phyloP scores from a whole-genome alignment of 805 yeast genomes.

The Metschnikowia kunwiensis region DNA sequence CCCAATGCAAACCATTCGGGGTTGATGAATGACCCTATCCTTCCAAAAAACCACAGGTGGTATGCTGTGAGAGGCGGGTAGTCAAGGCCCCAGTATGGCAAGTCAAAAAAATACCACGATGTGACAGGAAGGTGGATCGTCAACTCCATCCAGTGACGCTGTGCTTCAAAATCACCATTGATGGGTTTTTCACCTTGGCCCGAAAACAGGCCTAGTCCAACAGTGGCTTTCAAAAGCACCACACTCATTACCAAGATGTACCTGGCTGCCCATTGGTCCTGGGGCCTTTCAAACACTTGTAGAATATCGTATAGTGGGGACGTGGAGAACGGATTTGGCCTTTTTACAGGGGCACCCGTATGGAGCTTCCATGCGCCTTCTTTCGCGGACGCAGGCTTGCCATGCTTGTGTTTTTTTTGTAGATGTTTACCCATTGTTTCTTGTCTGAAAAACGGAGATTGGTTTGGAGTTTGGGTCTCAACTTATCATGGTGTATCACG shows the following conservation, averaged over 20 bases:
- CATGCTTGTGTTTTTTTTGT: too few relatives aligned
- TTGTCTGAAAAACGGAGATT: too few relatives aligned
- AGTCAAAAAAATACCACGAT: slow-evolving; percentile 86
- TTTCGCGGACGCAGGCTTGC: too few relatives aligned
- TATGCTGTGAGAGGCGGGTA: slow-evolving; percentile 96
- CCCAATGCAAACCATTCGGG: slow-evolving; percentile 74
- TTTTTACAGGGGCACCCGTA: too few relatives aligned
- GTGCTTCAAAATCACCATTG: slow-evolving; percentile 97
- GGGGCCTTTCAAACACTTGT: slow-evolving; percentile 75
- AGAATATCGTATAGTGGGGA: slow-evolving; percentile 71
- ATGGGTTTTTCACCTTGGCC: slow-evolving; percentile 72
- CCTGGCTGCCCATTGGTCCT: slow-evolving; percentile 87
- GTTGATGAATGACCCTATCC: slow-evolving; percentile 61
- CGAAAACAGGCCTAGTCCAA: slow-evolving; percentile 85
- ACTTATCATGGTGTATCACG: too few relatives aligned
- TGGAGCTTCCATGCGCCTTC: too few relatives aligned
- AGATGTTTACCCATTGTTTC: too few relatives aligned
- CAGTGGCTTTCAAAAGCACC: slow-evolving; percentile 72
- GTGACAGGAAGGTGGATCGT: slow-evolving; percentile 70
- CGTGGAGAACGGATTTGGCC: slow-evolving; percentile 7
- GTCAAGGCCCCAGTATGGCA: slow-evolving; percentile 94
- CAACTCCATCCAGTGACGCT: slow-evolving; percentile 95
- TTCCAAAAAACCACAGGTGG: slow-evolving; percentile 81
- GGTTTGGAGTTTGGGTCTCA: too few relatives aligned
- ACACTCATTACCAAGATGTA: slow-evolving; percentile 73